Percentiles rank a stretch among this genome's conserved stretches.
Evolutionary conservation across 169 alveolate genomes (phyloP).

Genomic region (Plasmodium knowlesi): DNA sequence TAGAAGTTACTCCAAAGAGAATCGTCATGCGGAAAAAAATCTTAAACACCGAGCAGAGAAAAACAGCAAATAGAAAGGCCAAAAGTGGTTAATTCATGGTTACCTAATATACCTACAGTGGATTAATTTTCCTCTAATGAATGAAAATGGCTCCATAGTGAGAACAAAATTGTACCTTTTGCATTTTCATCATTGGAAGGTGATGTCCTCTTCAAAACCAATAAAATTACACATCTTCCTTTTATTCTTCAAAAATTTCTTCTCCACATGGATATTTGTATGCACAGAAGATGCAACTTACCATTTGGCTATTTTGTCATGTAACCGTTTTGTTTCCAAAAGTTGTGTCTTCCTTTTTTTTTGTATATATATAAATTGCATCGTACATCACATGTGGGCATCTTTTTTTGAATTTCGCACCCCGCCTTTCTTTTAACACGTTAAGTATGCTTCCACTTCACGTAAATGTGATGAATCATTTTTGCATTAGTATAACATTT

Average conservation of each 20-base stretch:
- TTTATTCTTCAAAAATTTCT: neutral
- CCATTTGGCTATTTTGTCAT: neutral
- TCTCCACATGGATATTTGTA: neutral
- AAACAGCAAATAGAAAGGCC: conserved; percentile 71
- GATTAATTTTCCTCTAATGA: neutral
- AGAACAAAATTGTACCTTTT: neutral
- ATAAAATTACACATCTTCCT: neutral
- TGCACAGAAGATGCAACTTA: neutral
- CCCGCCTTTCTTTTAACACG: neutral
- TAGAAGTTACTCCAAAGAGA: conserved; percentile 95
- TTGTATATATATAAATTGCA: neutral
- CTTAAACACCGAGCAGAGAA: conserved; percentile 64
- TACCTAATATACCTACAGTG: neutral
- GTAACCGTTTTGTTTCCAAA: neutral
- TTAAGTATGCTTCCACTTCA: neutral
- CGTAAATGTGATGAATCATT: neutral
- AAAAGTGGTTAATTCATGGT: neutral
- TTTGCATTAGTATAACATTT: neutral
- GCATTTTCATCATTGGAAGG: neutral
- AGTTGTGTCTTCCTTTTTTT: neutral
- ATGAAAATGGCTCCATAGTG: neutral
- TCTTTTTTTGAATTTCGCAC: neutral
- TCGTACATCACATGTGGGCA: neutral
- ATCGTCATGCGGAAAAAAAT: conserved; percentile 91
- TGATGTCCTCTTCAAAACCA: neutral